Evolutionary conservation across 192 early-diverging fungal species (phyloP).

Genomic region (Podila minutissima): DNA sequence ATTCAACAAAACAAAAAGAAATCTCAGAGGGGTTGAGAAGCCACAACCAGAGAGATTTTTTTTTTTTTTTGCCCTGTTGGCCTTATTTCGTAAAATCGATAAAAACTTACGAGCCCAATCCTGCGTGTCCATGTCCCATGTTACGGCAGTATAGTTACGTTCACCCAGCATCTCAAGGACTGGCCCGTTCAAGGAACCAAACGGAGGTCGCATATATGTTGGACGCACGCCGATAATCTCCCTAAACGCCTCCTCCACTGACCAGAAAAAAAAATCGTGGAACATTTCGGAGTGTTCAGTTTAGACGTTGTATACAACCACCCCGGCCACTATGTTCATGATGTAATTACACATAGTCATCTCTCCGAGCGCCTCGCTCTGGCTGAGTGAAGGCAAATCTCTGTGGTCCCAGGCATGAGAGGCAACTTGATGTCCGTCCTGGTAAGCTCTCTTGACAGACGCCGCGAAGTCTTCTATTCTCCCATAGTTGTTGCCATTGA

Average conservation of each 20-base stretch:
- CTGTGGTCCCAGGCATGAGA: slow-evolving; percentile 58
- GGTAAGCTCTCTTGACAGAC: slow-evolving; percentile 49
- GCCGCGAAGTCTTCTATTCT: slow-evolving; percentile 20
- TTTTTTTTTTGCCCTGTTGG: no score
- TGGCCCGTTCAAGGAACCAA: background rate
- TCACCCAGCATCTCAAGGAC: slow-evolving; percentile 8
- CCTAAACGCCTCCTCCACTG: slow-evolving; percentile 13
- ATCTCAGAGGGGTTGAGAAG: background rate
- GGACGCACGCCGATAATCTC: slow-evolving; percentile 7
- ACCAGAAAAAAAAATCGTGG: no score
- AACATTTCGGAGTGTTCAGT: no score
- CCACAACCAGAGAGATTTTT: background rate
- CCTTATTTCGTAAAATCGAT: background rate
- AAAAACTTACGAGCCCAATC: slow-evolving; percentile 13
- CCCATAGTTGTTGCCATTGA: slow-evolving; percentile 28
- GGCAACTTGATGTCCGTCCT: slow-evolving; percentile 67
- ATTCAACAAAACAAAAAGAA: background rate
- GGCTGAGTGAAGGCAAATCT: slow-evolving; percentile 22
- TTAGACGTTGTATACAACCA: no score
- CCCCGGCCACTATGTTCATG: no score
- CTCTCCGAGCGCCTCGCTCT: background rate
- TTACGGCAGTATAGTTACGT: slow-evolving; percentile 7
- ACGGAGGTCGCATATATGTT: slow-evolving; percentile 9
- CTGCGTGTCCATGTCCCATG: slow-evolving; percentile 3
- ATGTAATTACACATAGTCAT: slow-evolving; percentile 14